Conservation (phyloP, 2,329 filamentous ascomycete species). For the Fusarium napiforme region DNA sequence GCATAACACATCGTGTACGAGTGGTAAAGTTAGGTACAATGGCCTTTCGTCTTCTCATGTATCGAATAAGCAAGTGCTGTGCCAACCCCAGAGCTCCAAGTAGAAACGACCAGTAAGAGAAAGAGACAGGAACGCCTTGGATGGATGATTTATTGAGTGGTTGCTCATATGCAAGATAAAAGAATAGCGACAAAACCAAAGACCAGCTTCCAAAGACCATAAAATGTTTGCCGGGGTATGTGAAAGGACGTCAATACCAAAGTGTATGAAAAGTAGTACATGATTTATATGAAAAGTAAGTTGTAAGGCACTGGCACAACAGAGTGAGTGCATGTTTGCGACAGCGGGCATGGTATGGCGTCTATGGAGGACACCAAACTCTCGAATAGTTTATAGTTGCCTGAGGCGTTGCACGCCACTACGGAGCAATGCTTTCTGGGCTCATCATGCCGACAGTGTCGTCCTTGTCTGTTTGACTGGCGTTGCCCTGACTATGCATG, state of each 20-base stretch:
- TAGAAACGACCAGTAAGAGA: conserved; percentile 20
- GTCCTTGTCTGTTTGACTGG: conserved; percentile 74
- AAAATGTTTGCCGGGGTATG: conserved; percentile 28
- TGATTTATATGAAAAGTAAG: conserved; percentile 31
- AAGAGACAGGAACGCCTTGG: conserved; percentile 27
- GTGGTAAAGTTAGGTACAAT: background rate
- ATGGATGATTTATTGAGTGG: conserved; percentile 16
- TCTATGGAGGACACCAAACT: background rate
- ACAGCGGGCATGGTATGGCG: background rate
- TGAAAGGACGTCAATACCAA: conserved; percentile 22
- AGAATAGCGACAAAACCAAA: conserved; percentile 18
- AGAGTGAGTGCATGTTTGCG: background rate
- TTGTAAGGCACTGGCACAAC: background rate
- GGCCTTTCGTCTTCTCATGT: conserved; percentile 6
- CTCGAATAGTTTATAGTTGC: conserved; percentile 3
- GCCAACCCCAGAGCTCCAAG: conserved; percentile 4
- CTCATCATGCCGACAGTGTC: conserved; percentile 83
- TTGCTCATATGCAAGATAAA: conserved; percentile 17
- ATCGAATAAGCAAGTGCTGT: conserved; percentile 11
- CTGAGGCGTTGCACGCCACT: conserved; percentile 40
- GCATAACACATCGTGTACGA: background rate
- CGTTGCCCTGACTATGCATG: conserved; percentile 66
- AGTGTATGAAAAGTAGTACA: conserved; percentile 37
- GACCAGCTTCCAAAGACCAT: conserved; percentile 23
- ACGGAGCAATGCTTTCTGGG: conserved; percentile 76